phyloP scores from a whole-genome alignment of 345 rosid species.

The Pseudoturritis turrita region DNA sequence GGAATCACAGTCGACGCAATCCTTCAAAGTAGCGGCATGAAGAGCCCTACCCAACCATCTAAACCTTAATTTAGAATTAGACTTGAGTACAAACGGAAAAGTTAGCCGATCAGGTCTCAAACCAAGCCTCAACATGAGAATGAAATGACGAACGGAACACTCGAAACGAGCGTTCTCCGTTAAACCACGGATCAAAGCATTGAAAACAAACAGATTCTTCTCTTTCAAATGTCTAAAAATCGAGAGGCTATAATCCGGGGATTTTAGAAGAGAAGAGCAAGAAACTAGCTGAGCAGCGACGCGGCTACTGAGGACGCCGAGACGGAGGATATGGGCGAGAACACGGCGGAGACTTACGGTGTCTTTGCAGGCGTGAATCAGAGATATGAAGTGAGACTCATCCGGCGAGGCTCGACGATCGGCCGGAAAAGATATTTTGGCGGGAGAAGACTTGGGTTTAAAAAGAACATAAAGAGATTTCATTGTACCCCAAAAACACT shows the following conservation, averaged over 20 bases:
- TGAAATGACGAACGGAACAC: conserved; percentile 40
- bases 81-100: conserved; percentile 50
- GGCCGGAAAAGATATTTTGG: conserved; percentile 23
- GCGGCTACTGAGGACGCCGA: conserved; percentile 37
- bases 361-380: conserved; percentile 41
- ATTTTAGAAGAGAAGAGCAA: conserved; percentile 39
- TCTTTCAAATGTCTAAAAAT: conserved; percentile 36
- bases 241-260: conserved; percentile 38
- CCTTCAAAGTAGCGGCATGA: conserved; percentile 41
- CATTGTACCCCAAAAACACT: conserved; percentile 3
- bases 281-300: conserved; percentile 48
- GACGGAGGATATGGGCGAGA: conserved; percentile 53
- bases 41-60: conserved; percentile 36
- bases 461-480: conserved; percentile 29
- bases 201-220: conserved; percentile 47
- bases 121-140: conserved; percentile 41
- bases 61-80: conserved; percentile 33
- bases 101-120: conserved; percentile 50
- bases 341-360: conserved; percentile 44
- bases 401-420: conserved; percentile 7
- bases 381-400: conserved; percentile 41
- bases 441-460: conserved; percentile 32
- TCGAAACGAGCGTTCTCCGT: conserved; percentile 35
- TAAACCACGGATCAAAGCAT: conserved; percentile 55
- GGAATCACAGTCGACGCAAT: conserved; percentile 37